These are phyloP conservation scores for Hyphodiscus hymeniophilus DNA, from an alignment of 495 filamentous ascomycete genomes.

Conservation along the genomic window DNA sequence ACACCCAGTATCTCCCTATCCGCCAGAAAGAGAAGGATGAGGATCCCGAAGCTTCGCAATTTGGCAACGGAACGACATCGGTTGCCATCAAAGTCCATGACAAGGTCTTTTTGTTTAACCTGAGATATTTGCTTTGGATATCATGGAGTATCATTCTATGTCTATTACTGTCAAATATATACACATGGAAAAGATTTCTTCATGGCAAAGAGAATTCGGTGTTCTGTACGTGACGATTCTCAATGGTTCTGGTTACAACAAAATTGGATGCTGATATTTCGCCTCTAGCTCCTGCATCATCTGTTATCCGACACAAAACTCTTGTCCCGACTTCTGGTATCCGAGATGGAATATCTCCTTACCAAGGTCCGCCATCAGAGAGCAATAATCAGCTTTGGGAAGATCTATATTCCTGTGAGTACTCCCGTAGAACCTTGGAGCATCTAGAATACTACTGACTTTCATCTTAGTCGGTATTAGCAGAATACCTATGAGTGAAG, in stretches of 20 bases:
- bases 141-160: slow-evolving; percentile 3
- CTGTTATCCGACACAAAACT: not conserved
- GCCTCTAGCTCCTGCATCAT: slow-evolving; percentile 1
- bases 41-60: not conserved
- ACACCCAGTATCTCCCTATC: not conserved
- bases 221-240: not conserved
- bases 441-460: not conserved
- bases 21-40: slow-evolving; percentile 4
- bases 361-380: slow-evolving; percentile 4
- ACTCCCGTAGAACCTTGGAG: not conserved
- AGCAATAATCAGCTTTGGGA: slow-evolving; percentile 11
- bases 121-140: slow-evolving; percentile 4
- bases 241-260: not conserved
- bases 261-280: not conserved
- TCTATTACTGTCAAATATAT: slow-evolving; percentile 1
- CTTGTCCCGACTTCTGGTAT: not conserved
- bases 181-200: not conserved
- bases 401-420: slow-evolving; percentile 17
- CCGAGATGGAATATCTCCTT: not conserved
- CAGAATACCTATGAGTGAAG: slow-evolving; percentile 17
- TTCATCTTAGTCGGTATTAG: slow-evolving; percentile 11
- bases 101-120: not conserved
- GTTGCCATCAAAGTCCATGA: not conserved
- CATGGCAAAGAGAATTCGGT: not conserved
- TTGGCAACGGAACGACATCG: not conserved